Conservation (phyloP, 495 filamentous ascomycete species). For the Immersiella caudata region DNA sequence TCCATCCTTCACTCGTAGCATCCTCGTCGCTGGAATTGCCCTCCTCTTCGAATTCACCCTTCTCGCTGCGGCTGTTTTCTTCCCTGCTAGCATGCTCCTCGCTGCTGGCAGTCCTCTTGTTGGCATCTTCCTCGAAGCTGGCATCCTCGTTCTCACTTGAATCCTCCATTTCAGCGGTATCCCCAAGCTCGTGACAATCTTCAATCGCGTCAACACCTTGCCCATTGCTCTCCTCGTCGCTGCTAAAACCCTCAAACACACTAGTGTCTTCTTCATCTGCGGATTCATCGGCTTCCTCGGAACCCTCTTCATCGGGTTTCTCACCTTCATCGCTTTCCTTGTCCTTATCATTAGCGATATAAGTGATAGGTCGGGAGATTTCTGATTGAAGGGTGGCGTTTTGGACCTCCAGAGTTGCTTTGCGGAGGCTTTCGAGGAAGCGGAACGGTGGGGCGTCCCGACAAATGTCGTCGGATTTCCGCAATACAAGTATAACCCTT, state of each 20-base stretch:
- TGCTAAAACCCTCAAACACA: too few species aligned
- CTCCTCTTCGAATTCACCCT: not conserved
- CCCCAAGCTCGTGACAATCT: too few species aligned
- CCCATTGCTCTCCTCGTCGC: too few species aligned
- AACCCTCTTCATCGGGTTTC: too few species aligned
- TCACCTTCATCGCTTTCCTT: not conserved
- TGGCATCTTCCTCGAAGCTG: not conserved
- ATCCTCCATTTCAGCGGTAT: too few species aligned
- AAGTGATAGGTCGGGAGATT: not conserved
- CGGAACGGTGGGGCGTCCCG: not conserved
- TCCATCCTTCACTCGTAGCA: too few species aligned
- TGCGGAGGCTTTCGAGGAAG: constrained; percentile 1
- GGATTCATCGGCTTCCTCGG: too few species aligned
- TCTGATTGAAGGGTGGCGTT: not conserved
- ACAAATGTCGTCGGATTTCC: not conserved
- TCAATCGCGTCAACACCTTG: too few species aligned
- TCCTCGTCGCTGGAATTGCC: too few species aligned
- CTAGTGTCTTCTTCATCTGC: too few species aligned
- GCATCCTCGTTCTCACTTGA: not conserved
- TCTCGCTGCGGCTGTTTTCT: too few species aligned
- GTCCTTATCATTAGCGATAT: not conserved
- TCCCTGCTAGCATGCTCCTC: not conserved
- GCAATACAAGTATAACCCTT: not conserved
- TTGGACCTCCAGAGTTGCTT: not conserved
- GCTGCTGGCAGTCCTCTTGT: not conserved